Evolutionary conservation across 2,329 filamentous ascomycete species (phyloP), one percentile per base, ranked within the genome.

Genomic region (Epichloe sp.): DNA sequence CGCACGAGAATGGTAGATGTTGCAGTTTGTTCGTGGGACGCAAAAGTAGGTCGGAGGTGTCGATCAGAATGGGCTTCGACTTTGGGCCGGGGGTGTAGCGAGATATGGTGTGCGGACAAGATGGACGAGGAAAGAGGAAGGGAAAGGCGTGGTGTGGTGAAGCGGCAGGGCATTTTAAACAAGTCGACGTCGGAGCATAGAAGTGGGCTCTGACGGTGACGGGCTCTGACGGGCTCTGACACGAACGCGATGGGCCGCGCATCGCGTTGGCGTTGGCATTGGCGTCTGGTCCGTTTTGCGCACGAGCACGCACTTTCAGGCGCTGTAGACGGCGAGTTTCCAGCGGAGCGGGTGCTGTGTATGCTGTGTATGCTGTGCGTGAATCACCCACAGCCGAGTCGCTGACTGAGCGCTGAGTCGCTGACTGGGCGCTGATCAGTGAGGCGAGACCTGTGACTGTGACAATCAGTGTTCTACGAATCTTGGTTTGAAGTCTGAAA

Each of bases 221-320:
- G 19, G 19, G 19, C 19, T 19, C 19, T 3, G 19, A 2, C 19
- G 51, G 51, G 48, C 51, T 50, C 44, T 45, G 54, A 55, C 54
- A 57, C 56, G 54, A 53, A 57, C 55, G 55, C 55, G 55, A 44
- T 47, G 38, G 52, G 50, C 4, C 37, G 51, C 56, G 55, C 53
- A 49, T 57, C 53, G 56, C 56, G 56, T 58, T 47, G 50, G 47
- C 51, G 51, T 53, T 50, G 48, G 41, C 35, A 31, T 46, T 38
- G 45, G 23, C 0, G 2, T 21, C 21, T 21, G 21, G 21, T 40
- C 50, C 11, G 40, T 23, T 11, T 42, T 42, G 40, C 17, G 12
- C 36, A 31, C 36, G 40, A 8, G 12, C 36, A 31, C 36, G 14
- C 36, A 5, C 36, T 38, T 14, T 8, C 36, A 38, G 14, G 36